A percentile compares a stretch with the other conserved stretches of the same genome.
phyloP scores from a whole-genome alignment of 1,284 basidiomycete genomes.

The Phlebopus sp. region DNA sequence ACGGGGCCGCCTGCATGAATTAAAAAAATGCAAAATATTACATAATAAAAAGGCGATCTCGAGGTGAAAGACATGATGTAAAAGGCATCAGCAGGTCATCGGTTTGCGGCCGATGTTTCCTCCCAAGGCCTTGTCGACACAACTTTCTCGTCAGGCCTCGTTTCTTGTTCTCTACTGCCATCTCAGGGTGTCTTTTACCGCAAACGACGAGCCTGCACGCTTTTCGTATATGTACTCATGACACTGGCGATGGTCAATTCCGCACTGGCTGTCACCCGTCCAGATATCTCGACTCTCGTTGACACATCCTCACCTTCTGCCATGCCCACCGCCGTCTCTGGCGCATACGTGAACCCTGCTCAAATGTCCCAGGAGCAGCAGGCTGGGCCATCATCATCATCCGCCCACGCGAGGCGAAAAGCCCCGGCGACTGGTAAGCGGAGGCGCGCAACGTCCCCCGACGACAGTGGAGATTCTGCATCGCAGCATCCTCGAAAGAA shows the following conservation, averaged over 20 bases:
- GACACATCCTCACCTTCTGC: not conserved
- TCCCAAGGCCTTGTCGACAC: constrained; percentile 3
- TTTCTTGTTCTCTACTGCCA: constrained; percentile 1
- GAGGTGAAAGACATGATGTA: constrained; percentile 10
- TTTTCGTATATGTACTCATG: constrained; percentile 12
- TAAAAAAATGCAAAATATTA: constrained; percentile 3
- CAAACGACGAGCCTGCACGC: not conserved
- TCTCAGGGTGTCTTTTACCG: not conserved
- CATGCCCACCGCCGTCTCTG: constrained; percentile 12
- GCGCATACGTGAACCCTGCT: constrained; percentile 25
- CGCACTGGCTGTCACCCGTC: constrained; percentile 1
- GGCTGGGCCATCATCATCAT: constrained; percentile 13
- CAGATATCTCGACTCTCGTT: constrained; percentile 5
- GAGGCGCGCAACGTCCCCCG: constrained; percentile 43
- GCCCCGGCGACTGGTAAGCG: constrained; percentile 32
- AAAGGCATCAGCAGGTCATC: constrained; percentile 11
- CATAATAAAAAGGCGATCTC: constrained; percentile 4
- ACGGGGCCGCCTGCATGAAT: not conserved
- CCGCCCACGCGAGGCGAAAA: constrained; percentile 16
- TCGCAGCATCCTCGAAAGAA: constrained; percentile 45
- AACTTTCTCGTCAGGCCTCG: not conserved
- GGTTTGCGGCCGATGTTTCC: constrained; percentile 18
- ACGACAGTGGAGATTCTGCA: constrained; percentile 48
- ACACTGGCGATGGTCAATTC: constrained; percentile 7
- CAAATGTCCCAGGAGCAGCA: constrained; percentile 23